These are phyloP conservation scores for Chenopodium suecicum DNA, from an alignment of 148 eudicot genomes.

Conservation along the genomic window DNA sequence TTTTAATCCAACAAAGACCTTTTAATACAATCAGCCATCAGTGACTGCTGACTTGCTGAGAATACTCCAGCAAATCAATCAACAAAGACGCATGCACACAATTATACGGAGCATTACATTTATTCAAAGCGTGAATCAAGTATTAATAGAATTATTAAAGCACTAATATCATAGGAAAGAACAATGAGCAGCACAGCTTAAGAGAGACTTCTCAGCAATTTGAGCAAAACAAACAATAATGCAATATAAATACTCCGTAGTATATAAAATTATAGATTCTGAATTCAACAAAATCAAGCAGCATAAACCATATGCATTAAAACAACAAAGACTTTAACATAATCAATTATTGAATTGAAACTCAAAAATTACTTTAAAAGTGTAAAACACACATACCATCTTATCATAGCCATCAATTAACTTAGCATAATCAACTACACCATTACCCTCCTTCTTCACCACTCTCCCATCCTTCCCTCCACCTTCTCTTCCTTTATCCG, in stretches of 20 bases:
- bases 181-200: neutral
- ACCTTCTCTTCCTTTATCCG: conserved; percentile 32
- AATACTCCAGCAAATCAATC: neutral
- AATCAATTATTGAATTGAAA: neutral
- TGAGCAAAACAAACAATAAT: neutral
- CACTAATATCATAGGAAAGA: neutral
- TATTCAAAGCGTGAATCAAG: neutral
- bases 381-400: conserved; percentile 47
- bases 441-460: conserved; percentile 40
- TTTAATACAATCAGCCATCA: neutral
- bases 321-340: neutral
- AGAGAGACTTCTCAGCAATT: neutral
- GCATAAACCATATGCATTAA: neutral
- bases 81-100: neutral
- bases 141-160: neutral
- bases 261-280: no score
- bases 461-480: conserved; percentile 24
- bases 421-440: conserved; percentile 50
- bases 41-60: neutral
- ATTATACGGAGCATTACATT: no score
- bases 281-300: neutral
- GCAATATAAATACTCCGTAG: neutral
- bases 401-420: conserved; percentile 66
- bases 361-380: neutral
- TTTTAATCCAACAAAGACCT: neutral